phyloP scores from a whole-genome alignment of 441 rosid species.

The Biscutella auriculata region DNA sequence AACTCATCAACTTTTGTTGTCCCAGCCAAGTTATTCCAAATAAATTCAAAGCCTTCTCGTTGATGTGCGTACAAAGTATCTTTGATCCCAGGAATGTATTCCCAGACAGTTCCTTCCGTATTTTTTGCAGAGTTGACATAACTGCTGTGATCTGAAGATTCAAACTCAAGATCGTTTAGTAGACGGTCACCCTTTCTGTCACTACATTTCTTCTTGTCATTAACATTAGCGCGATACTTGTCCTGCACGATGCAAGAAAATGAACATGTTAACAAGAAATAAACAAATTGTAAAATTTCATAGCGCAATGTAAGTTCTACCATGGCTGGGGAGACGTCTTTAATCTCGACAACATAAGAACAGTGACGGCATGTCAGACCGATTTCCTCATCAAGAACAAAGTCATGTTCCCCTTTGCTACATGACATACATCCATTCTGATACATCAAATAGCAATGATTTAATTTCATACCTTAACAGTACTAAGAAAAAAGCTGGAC shows the following conservation, averaged over 20 bases:
- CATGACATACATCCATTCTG: slow-evolving; percentile 15
- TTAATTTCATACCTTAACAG: neutral
- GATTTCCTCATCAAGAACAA: slow-evolving; percentile 31
- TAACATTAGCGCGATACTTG: slow-evolving; percentile 13
- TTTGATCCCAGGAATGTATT: slow-evolving; percentile 42
- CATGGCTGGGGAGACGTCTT: slow-evolving; percentile 31
- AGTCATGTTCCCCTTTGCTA: slow-evolving; percentile 19
- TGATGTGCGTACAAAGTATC: slow-evolving; percentile 52
- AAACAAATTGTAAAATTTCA: neutral
- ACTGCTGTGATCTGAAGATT: neutral
- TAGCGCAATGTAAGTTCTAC: slow-evolving; percentile 30
- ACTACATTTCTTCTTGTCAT: slow-evolving; percentile 4
- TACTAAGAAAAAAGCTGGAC: neutral
- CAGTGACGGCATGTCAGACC: slow-evolving; percentile 54
- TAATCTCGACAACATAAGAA: slow-evolving; percentile 41
- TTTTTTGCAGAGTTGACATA: neutral
- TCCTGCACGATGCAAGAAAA: slow-evolving; percentile 23
- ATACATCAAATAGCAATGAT: slow-evolving; percentile 13
- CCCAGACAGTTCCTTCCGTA: slow-evolving; percentile 62
- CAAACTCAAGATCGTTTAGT: slow-evolving; percentile 18
- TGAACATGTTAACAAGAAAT: neutral
- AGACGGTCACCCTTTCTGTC: slow-evolving; percentile 8
- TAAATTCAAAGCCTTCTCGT: slow-evolving; percentile 64
- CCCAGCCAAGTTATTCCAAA: slow-evolving; percentile 73
- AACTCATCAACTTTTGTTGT: slow-evolving; percentile 41